Evolutionary conservation across 1,139 yeast genomes (phyloP).

Genomic region (Yamadazyma atlantica): DNA sequence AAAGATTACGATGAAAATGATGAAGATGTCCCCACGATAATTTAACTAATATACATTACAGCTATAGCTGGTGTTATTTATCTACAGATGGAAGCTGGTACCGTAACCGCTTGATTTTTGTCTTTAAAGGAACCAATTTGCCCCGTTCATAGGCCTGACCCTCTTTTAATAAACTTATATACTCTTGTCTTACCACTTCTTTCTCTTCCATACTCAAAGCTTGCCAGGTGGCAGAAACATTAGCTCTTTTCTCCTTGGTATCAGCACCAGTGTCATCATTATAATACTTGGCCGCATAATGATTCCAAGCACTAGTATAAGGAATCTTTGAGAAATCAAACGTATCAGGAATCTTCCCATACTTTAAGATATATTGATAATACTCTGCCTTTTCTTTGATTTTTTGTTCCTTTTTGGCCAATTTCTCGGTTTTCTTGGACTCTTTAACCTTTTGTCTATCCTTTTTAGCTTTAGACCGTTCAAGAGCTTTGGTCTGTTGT

Average conservation of each 20-base stretch:
- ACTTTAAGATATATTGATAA: slow-evolving; percentile 10
- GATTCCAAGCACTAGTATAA: slow-evolving; percentile 37
- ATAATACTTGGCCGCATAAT: slow-evolving; percentile 23
- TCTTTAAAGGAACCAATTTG: slow-evolving; percentile 16
- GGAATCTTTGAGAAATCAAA: slow-evolving; percentile 18
- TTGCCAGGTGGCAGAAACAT: slow-evolving; percentile 24
- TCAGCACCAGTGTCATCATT: slow-evolving; percentile 9
- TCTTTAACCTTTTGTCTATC: slow-evolving; percentile 1
- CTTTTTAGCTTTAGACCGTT: slow-evolving; percentile 2
- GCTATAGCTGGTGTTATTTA: neutral
- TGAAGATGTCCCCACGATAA: slow-evolving; percentile 31
- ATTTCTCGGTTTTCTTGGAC: neutral
- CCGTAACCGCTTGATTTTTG: slow-evolving; percentile 9
- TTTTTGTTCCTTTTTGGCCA: slow-evolving; percentile 3
- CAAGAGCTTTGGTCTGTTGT: slow-evolving; percentile 19
- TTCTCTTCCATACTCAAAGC: slow-evolving; percentile 17
- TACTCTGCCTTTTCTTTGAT: slow-evolving; percentile 3
- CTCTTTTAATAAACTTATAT: slow-evolving; percentile 23
- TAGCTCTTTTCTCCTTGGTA: slow-evolving; percentile 5
- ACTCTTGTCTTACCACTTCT: slow-evolving; percentile 19
- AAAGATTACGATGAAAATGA: slow-evolving; percentile 23
- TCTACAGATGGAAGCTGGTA: neutral
- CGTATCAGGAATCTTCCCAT: slow-evolving; percentile 10
- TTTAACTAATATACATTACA: slow-evolving; percentile 4
- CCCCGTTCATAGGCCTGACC: slow-evolving; percentile 37